phyloP scores from a whole-genome alignment of 2,329 filamentous ascomycete species.

The Fonsecaea erecta region DNA sequence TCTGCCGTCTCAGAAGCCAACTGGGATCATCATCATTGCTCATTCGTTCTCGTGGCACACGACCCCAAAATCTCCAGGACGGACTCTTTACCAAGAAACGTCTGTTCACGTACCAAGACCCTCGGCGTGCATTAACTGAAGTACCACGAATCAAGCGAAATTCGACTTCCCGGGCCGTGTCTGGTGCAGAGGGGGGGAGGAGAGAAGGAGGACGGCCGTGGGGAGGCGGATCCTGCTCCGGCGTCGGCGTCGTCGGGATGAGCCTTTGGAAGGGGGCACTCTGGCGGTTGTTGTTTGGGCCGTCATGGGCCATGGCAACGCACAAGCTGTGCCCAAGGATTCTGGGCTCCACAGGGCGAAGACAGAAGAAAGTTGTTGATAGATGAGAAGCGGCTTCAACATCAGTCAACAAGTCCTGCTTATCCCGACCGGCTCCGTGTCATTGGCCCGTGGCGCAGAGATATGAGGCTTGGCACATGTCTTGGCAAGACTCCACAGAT shows the following conservation, averaged over 20 bases:
- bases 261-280: neutral
- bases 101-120: neutral
- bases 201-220: neutral
- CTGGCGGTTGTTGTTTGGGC: neutral
- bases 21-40: neutral
- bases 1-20: neutral
- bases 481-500: conserved; percentile 30
- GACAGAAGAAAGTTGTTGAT: neutral
- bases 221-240: neutral
- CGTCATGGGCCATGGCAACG: neutral
- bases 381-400: conserved; percentile 4
- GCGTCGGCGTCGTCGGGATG: neutral
- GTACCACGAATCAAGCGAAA: neutral
- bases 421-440: conserved; percentile 2
- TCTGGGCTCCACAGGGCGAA: neutral
- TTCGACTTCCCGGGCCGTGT: neutral
- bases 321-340: neutral
- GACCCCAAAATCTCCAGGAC: neutral
- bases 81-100: neutral
- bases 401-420: conserved; percentile 13
- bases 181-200: neutral
- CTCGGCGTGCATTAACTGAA: neutral
- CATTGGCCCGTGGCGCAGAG: conserved; percentile 22
- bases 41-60: neutral
- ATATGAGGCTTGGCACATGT: conserved; percentile 20